A percentile compares a stretch with the other conserved stretches of the same genome.
phyloP scores from a whole-genome alignment of 768 basidiomycete species.

The Rhizopogon sp. region DNA sequence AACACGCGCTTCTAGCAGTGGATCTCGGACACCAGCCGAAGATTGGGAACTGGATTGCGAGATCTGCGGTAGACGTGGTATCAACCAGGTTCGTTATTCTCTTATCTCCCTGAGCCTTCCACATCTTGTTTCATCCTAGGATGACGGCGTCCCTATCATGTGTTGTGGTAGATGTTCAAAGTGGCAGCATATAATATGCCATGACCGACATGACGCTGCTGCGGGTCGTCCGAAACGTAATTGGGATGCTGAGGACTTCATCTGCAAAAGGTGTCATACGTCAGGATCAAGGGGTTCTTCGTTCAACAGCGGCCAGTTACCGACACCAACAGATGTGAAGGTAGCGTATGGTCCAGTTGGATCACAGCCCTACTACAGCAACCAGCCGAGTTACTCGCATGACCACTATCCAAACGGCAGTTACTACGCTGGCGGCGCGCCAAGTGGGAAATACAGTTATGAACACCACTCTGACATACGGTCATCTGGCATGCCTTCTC shows the following conservation, averaged over 20 bases:
- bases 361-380: conserved; percentile 9
- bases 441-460: conserved; percentile 18
- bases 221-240: conserved; percentile 66
- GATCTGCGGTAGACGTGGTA: conserved; percentile 66
- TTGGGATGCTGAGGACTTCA: conserved; percentile 85
- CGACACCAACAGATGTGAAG: conserved; percentile 2
- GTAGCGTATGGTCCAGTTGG: conserved; percentile 6
- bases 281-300: conserved; percentile 9
- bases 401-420: conserved; percentile 8
- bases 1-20: conserved; percentile 25
- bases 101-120: not conserved
- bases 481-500: conserved; percentile 9
- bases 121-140: conserved; percentile 38
- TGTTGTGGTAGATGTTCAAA: conserved; percentile 77
- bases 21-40: conserved; percentile 52
- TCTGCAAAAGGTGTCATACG: conserved; percentile 55
- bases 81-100: conserved; percentile 57
- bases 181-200: conserved; percentile 91
- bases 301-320: not conserved
- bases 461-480: conserved; percentile 16
- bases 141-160: conserved; percentile 74
- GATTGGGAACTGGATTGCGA: conserved; percentile 90
- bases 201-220: conserved; percentile 63
- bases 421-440: conserved; percentile 11
- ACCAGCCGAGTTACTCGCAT: conserved; percentile 12